Percentiles rank a stretch among this genome's conserved stretches.
phyloP scores from a whole-genome alignment of 495 filamentous ascomycete species.

The Amorphotheca resinae region DNA sequence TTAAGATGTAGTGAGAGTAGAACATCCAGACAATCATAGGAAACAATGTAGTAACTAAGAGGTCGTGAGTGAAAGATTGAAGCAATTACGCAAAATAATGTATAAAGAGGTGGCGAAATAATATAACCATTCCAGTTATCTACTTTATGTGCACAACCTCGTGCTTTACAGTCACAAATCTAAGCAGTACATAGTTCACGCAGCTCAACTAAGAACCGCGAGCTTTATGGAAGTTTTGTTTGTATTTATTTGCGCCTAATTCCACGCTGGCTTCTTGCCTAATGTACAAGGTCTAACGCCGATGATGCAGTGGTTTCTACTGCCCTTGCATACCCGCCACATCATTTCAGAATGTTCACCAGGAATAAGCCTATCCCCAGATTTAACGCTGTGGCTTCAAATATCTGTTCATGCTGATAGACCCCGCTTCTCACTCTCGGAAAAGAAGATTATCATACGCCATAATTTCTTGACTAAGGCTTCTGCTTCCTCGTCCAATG shows the following conservation, averaged over 20 bases:
- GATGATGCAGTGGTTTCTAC: not conserved
- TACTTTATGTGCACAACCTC: too few relatives aligned
- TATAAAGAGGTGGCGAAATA: too few relatives aligned
- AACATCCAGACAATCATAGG: too few relatives aligned
- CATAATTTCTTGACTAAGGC: slow-evolving; percentile 91
- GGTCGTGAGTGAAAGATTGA: too few relatives aligned
- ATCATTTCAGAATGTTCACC: not conserved
- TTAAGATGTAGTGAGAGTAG: too few relatives aligned
- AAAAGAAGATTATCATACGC: slow-evolving; percentile 98
- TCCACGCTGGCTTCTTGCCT: not conserved
- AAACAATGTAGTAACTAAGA: too few relatives aligned
- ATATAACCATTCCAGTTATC: too few relatives aligned
- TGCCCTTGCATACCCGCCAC: not conserved
- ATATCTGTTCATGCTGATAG: slow-evolving; percentile 42
- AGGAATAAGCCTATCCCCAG: not conserved
- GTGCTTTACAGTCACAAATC: too few relatives aligned
- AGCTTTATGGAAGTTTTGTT: too few relatives aligned
- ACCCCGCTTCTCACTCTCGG: slow-evolving; percentile 86
- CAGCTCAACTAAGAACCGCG: not conserved
- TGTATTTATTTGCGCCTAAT: not conserved
- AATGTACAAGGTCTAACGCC: not conserved
- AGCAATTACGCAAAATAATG: too few relatives aligned
- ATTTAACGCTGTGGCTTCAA: not conserved
- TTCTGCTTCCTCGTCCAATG: slow-evolving; percentile 89
- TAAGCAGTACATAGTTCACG: too few relatives aligned